Percentiles rank a stretch among this genome's conserved stretches.
Conservation (phyloP, 805 yeast genomes). For the Candida hungchunana region DNA sequence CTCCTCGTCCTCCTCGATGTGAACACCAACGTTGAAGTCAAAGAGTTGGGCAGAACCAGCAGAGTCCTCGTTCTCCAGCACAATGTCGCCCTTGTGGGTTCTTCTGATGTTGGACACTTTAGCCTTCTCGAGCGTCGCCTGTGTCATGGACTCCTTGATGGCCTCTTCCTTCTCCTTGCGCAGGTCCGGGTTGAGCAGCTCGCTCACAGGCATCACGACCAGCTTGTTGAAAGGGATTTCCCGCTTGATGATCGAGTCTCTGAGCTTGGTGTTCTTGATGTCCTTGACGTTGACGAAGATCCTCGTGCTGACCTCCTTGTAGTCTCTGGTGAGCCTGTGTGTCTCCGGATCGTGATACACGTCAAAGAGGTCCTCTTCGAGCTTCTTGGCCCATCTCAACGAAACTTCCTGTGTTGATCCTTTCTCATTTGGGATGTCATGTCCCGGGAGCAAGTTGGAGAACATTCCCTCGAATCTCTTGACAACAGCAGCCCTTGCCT, state of each 20-base stretch:
- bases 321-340: conserved; percentile 25
- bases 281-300: conserved; percentile 55
- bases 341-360: conserved; percentile 31
- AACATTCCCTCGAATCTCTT: conserved; percentile 49
- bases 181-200: conserved; percentile 73
- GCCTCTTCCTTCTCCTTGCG: conserved; percentile 67
- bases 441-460: conserved; percentile 34
- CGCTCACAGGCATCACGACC: conserved; percentile 64
- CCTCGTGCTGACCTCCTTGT: conserved; percentile 69
- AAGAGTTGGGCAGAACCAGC: conserved; percentile 14
- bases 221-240: conserved; percentile 52
- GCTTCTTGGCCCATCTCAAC: conserved; percentile 40
- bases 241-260: conserved; percentile 52
- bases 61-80: conserved; percentile 51
- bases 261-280: conserved; percentile 52
- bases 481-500: conserved; percentile 36
- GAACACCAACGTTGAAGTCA: conserved; percentile 29
- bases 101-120: conserved; percentile 64
- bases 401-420: conserved; percentile 33
- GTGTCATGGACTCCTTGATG: conserved; percentile 61
- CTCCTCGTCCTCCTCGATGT: conserved; percentile 16
- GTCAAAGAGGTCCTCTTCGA: conserved; percentile 48
- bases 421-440: conserved; percentile 30
- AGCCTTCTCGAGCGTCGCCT: conserved; percentile 59
- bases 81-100: conserved; percentile 86